Percentiles rank a stretch among this genome's conserved stretches.
phyloP scores from a whole-genome alignment of 2,329 filamentous ascomycete species.

The Plectosphaerella cucumerina region DNA sequence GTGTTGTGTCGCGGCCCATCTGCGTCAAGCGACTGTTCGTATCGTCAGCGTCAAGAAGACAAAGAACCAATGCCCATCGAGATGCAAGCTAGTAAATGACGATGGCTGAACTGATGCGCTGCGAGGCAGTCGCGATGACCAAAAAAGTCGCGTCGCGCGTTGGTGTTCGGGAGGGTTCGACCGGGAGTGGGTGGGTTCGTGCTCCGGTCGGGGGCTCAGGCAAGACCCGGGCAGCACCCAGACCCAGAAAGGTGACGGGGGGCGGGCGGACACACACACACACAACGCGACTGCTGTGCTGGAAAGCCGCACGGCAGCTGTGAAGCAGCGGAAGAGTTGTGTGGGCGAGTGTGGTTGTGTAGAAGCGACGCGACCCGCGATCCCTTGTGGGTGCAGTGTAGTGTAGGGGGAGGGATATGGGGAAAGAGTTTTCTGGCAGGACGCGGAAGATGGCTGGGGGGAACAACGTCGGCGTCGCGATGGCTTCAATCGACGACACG shows the following conservation, averaged over 20 bases:
- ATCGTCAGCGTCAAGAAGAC: constrained; percentile 40
- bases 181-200: background rate
- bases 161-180: background rate
- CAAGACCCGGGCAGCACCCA: too few species aligned
- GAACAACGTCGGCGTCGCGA: background rate
- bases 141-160: background rate
- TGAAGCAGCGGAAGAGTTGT: background rate
- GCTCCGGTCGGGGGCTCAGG: background rate
- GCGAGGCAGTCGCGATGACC: background rate
- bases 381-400: background rate
- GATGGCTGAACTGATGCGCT: background rate
- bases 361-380: background rate
- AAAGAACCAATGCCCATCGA: constrained; percentile 36
- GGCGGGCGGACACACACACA: background rate
- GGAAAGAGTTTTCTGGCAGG: background rate
- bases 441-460: background rate
- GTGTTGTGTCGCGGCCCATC: constrained; percentile 37
- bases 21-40: constrained; percentile 35
- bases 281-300: too few species aligned
- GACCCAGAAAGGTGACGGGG: background rate
- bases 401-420: background rate
- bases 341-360: background rate
- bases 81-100: constrained; percentile 21
- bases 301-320: background rate
- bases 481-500: background rate